A percentile compares a stretch with the other conserved stretches of the same genome.
phyloP scores from a whole-genome alignment of 208 protist species.

The Spongospora subterranea region DNA sequence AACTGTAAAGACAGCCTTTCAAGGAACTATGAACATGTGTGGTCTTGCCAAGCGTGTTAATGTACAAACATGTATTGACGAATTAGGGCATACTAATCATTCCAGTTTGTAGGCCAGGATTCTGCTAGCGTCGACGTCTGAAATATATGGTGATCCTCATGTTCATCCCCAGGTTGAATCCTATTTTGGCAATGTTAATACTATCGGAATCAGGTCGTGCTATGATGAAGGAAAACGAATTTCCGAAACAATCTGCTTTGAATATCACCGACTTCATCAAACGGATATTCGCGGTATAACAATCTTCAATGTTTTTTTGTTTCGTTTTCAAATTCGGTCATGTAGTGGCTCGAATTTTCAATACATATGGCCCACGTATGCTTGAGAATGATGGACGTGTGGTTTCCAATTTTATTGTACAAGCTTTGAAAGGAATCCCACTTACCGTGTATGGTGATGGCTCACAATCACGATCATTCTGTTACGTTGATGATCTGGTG shows the following conservation, averaged over 20 bases:
- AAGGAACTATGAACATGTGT: conserved; percentile 89
- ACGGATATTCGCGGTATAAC: conserved; percentile 60
- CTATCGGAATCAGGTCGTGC: conserved; percentile 78
- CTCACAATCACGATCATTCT: conserved; percentile 85
- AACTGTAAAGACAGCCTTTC: conserved; percentile 84
- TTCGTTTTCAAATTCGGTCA: not conserved
- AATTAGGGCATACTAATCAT: not conserved
- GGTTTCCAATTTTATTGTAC: conserved; percentile 91
- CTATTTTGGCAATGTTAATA: conserved; percentile 86
- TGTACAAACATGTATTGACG: conserved; percentile 63
- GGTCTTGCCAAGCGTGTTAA: conserved; percentile 81
- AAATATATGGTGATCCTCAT: conserved; percentile 90
- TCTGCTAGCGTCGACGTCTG: conserved; percentile 84
- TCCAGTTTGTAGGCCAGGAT: conserved; percentile 71
- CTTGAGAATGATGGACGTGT: conserved; percentile 89
- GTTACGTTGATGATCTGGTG: conserved; percentile 69
- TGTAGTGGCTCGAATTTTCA: conserved; percentile 92
- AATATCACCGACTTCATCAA: conserved; percentile 79
- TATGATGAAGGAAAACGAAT: conserved; percentile 95
- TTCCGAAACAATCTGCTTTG: conserved; percentile 86
- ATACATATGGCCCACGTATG: conserved; percentile 93
- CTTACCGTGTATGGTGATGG: conserved; percentile 90
- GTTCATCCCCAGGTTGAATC: conserved; percentile 86
- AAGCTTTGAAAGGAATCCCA: conserved; percentile 74
- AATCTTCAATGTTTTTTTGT: conserved; percentile 25